Evolutionary conservation across 1,284 basidiomycete species (phyloP).

Genomic region (Tilletia setariae): DNA sequence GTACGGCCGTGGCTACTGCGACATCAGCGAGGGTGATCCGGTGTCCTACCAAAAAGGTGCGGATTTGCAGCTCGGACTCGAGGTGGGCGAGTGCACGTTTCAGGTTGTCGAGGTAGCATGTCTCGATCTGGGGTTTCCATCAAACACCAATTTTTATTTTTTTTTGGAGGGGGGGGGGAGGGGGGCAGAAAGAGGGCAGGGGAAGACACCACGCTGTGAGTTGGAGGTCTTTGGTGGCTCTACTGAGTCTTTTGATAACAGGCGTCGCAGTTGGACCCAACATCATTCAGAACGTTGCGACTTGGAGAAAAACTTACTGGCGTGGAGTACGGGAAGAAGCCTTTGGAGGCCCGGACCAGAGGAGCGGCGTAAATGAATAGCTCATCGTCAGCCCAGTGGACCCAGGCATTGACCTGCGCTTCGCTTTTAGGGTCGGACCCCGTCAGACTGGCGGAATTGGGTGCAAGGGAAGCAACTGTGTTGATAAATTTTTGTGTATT

Average conservation of each 20-base stretch:
- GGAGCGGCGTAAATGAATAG: constrained; percentile 45
- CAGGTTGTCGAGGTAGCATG: constrained; percentile 58
- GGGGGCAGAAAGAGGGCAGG: no score
- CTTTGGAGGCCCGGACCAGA: constrained; percentile 30
- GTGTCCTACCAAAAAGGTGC: constrained; percentile 88
- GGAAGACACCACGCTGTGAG: no score
- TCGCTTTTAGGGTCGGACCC: constrained; percentile 61
- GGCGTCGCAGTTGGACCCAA: background rate
- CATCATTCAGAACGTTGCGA: background rate
- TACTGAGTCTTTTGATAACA: no score
- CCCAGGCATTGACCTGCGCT: constrained; percentile 69
- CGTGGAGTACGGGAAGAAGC: constrained; percentile 55
- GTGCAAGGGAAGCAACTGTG: constrained; percentile 69
- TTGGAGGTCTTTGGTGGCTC: no score
- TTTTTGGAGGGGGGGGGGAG: constrained; percentile 3
- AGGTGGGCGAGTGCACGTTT: constrained; percentile 65
- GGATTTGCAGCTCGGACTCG: constrained; percentile 70
- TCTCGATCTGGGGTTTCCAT: constrained; percentile 60
- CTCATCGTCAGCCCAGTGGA: constrained; percentile 65
- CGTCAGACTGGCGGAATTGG: constrained; percentile 65
- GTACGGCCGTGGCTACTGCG: constrained; percentile 61
- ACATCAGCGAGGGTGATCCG: constrained; percentile 92
- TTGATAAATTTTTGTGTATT: no score
- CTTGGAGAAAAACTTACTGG: constrained; percentile 17
- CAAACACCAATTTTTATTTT: no score